Conservation (phyloP, 2,329 filamentous ascomycete species). For the Penicillium sp. region DNA sequence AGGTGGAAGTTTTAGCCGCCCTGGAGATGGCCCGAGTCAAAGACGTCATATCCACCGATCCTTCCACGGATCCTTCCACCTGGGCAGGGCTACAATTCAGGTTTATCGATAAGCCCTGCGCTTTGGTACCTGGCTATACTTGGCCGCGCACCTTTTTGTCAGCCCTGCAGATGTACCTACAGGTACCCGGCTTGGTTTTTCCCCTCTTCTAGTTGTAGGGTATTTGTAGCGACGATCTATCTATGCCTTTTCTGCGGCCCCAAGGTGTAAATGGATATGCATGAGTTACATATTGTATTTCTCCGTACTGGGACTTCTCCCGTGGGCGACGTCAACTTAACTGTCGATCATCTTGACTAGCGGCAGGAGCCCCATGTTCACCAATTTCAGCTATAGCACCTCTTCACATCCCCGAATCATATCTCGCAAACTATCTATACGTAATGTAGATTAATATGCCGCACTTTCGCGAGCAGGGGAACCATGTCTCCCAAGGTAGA, state of each 20-base stretch:
- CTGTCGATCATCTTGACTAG: conserved; percentile 1
- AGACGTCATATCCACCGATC: conserved; percentile 14
- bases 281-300: neutral
- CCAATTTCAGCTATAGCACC: neutral
- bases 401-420: neutral
- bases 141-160: conserved; percentile 10
- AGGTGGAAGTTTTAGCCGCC: neutral
- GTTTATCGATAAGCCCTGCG: conserved; percentile 22
- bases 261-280: neutral
- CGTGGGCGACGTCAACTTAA: neutral
- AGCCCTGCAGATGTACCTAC: conserved; percentile 19
- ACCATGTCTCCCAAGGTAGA: neutral
- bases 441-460: neutral
- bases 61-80: neutral
- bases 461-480: neutral
- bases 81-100: conserved; percentile 4
- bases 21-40: conserved; percentile 8
- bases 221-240: neutral
- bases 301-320: neutral
- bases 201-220: neutral
- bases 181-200: conserved; percentile 13
- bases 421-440: neutral
- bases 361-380: conserved; percentile 1
- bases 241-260: neutral
- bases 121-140: conserved; percentile 20